Evolutionary conservation across 148 eudicot species (phyloP).

Genomic region (Chenopodium suecicum): DNA sequence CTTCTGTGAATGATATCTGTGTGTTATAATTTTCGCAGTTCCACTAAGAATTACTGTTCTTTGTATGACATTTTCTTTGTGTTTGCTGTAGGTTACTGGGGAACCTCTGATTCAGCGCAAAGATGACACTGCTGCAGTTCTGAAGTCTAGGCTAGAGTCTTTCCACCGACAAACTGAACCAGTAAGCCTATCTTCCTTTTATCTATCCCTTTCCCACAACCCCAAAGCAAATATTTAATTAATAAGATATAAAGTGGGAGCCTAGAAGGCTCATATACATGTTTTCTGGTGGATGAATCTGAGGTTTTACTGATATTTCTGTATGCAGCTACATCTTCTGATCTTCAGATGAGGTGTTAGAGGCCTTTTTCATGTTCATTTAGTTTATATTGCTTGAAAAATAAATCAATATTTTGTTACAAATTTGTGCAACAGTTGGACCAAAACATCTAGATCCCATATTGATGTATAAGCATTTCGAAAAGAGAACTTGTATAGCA

Average conservation of each 20-base stretch:
- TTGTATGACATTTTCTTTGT: slow-evolving; percentile 9
- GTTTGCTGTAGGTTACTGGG: slow-evolving; percentile 68
- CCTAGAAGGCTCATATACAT: too few species aligned
- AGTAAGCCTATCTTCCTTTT: slow-evolving; percentile 34
- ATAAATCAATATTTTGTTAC: too few species aligned
- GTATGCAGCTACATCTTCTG: neutral
- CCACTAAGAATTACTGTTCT: neutral
- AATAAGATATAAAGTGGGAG: neutral
- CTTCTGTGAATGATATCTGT: neutral
- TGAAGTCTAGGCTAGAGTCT: slow-evolving; percentile 85
- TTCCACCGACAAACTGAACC: slow-evolving; percentile 75
- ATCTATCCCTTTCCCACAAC: neutral
- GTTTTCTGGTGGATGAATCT: neutral
- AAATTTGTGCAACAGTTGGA: neutral
- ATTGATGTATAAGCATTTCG: too few species aligned
- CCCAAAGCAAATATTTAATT: too few species aligned
- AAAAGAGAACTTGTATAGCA: too few species aligned
- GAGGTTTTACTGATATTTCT: neutral
- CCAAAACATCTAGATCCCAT: neutral
- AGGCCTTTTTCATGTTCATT: slow-evolving; percentile 1
- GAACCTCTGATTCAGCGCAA: slow-evolving; percentile 94
- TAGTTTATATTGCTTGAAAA: neutral
- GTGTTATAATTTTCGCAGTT: neutral
- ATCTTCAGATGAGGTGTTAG: neutral
- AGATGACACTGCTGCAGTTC: slow-evolving; percentile 90